Conservation (phyloP, 192 early-diverging fungal species). For the Coemansia sp. region DNA sequence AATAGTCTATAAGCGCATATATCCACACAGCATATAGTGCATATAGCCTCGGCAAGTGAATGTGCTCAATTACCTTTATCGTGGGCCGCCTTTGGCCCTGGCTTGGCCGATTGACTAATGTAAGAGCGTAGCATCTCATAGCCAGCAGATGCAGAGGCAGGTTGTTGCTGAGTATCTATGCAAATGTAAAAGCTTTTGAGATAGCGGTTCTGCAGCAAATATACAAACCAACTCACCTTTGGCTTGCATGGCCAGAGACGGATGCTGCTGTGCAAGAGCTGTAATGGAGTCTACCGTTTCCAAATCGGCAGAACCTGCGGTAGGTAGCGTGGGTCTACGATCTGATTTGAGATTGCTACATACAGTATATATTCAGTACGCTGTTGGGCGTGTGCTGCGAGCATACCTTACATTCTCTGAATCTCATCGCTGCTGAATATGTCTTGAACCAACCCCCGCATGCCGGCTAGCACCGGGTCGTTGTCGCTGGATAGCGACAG, state of each 20-base stretch:
- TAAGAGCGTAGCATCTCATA: constrained; percentile 25
- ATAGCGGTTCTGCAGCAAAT: neutral
- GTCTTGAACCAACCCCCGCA: constrained; percentile 22
- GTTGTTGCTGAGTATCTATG: neutral
- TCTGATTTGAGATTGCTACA: constrained; percentile 9
- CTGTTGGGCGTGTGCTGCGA: neutral
- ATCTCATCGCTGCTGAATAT: constrained; percentile 23
- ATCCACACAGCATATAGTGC: neutral
- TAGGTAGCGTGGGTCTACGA: neutral
- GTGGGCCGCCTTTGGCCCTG: neutral
- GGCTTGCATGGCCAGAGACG: neutral
- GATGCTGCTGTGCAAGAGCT: constrained; percentile 18
- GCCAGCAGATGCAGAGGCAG: constrained; percentile 4
- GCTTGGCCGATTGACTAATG: constrained; percentile 17
- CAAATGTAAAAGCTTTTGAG: neutral
- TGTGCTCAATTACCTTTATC: constrained; percentile 13
- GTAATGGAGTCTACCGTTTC: constrained; percentile 1
- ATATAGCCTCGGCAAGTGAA: constrained; percentile 3
- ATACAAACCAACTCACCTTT: constrained; percentile 11
- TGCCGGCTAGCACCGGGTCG: constrained; percentile 2
- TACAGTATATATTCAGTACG: too few species aligned
- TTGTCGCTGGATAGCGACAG: constrained; percentile 13
- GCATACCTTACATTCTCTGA: constrained; percentile 28
- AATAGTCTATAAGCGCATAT: neutral
- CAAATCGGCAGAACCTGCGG: neutral